Base-by-base conservation (phyloP, 495 filamentous ascomycete genomes). In the Halenospora varia region DNA sequence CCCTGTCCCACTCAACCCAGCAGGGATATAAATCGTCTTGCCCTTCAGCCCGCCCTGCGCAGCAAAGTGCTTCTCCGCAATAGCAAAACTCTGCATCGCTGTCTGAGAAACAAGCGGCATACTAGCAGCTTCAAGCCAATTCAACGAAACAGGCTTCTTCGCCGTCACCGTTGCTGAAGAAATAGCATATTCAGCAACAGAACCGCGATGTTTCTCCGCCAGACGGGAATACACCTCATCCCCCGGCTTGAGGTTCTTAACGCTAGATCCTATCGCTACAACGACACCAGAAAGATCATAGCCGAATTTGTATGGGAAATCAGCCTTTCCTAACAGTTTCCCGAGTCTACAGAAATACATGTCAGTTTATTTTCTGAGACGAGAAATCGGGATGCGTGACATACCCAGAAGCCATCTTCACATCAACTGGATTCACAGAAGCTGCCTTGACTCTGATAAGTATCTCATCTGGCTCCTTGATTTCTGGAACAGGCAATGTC, bases 21-120 rank as follows among this genome's bases (percentile, higher is more conserved):
- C 80, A 10, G 80, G 71, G 8, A 84, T 68, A 57, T 79, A 79
- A 2, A 81, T 78, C 13, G 78, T 82, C 69, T 84, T 84, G 6
- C 79, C 80, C 23, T 72, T 67, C 41, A 80, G 60, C 53, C 67
- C 47, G 48, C 74, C 67, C n/a, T n/a, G n/a, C n/a, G n/a, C n/a
- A 74, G 70, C 29, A 25, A 71, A 52, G 15, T 61, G 25, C 29
- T 64, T 51, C 46, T 78, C 61, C 4, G 68, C 79, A 2, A 63
- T 62, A 35, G 71, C 64, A 8, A 82, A 60, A 10, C 71, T 66
- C 62, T 81, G 76, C 8, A 76, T 55, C 3, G 75, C 71, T 0
- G 77, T 80, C 20, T 75, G 57, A 13, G 65, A 65, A 4, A 63
- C 70, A 13, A 74, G 63, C 0, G 71, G 68, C 9, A 82, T 57